Percentiles rank a stretch among this genome's conserved stretches.
These are phyloP conservation scores for Colletotrichum endophyticum DNA, from an alignment of 2,329 filamentous ascomycete species.

Conservation along the genomic window DNA sequence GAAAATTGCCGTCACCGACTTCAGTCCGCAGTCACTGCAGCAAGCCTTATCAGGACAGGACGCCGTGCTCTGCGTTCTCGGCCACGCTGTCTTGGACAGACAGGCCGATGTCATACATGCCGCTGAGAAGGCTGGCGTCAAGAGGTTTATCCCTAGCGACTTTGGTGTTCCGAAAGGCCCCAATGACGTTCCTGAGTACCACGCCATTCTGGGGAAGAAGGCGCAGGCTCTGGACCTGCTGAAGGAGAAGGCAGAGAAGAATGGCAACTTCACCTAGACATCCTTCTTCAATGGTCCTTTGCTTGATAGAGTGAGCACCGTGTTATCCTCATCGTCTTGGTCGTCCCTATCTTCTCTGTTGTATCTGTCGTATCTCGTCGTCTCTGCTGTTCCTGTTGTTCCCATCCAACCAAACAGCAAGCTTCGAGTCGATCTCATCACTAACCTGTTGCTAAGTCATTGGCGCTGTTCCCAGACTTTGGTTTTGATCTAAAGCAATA, in stretches of 20 bases:
- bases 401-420: neutral
- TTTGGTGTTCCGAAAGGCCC: neutral
- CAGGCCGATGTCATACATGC: neutral
- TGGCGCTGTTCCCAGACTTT: neutral
- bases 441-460: neutral
- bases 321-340: neutral
- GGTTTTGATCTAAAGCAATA: neutral
- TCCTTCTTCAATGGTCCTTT: neutral
- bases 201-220: neutral
- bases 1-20: neutral
- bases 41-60: neutral
- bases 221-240: accelerated
- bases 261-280: neutral
- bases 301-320: neutral
- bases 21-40: neutral
- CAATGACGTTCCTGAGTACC: neutral
- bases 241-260: neutral
- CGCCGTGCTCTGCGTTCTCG: neutral
- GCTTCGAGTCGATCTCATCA: accelerated
- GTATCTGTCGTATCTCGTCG: accelerated
- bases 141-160: neutral
- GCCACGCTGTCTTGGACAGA: neutral
- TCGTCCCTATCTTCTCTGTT: neutral
- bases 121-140: neutral
- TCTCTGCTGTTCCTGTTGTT: neutral